A percentile compares a stretch with the other conserved stretches of the same genome.
phyloP scores from a whole-genome alignment of 768 basidiomycete species.

The Mrakia hoshinonis region DNA sequence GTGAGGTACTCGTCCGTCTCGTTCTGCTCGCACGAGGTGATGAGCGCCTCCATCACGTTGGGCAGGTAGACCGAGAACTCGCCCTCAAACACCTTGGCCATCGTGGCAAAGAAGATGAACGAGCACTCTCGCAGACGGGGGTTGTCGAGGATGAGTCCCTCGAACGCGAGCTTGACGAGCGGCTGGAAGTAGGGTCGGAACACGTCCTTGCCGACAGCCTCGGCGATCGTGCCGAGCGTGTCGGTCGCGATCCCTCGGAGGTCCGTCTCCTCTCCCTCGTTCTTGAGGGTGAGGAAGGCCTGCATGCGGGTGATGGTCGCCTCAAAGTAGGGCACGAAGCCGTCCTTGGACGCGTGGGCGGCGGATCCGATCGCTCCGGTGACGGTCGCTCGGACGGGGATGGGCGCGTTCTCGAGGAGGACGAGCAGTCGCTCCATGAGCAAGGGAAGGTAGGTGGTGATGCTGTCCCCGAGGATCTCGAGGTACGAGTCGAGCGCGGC shows the following conservation, averaged over 20 bases:
- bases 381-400: slow-evolving; percentile 82
- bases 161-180: slow-evolving; percentile 91
- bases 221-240: slow-evolving; percentile 95
- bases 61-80: slow-evolving; percentile 84
- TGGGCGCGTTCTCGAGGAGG: slow-evolving; percentile 77
- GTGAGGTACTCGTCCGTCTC: slow-evolving; percentile 56
- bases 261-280: slow-evolving; percentile 84
- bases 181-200: slow-evolving; percentile 95
- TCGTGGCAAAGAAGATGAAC: slow-evolving; percentile 96
- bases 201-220: slow-evolving; percentile 85
- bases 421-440: slow-evolving; percentile 90
- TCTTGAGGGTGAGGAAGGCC: slow-evolving; percentile 70
- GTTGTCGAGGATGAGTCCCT: slow-evolving; percentile 69
- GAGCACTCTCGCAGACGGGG: slow-evolving; percentile 85
- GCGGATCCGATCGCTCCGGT: slow-evolving; percentile 97
- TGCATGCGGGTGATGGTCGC: slow-evolving; percentile 80
- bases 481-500: slow-evolving; percentile 92
- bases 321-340: slow-evolving; percentile 89
- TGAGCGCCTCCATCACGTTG: slow-evolving; percentile 73
- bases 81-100: slow-evolving; percentile 92
- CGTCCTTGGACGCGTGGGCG: slow-evolving; percentile 84
- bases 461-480: slow-evolving; percentile 80
- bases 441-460: slow-evolving; percentile 78
- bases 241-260: slow-evolving; percentile 97
- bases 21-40: slow-evolving; percentile 69